A percentile compares a stretch with the other conserved stretches of the same genome.
These are phyloP conservation scores for Puccinia triticina DNA, from an alignment of 1,284 basidiomycete species.

Conservation along the genomic window DNA sequence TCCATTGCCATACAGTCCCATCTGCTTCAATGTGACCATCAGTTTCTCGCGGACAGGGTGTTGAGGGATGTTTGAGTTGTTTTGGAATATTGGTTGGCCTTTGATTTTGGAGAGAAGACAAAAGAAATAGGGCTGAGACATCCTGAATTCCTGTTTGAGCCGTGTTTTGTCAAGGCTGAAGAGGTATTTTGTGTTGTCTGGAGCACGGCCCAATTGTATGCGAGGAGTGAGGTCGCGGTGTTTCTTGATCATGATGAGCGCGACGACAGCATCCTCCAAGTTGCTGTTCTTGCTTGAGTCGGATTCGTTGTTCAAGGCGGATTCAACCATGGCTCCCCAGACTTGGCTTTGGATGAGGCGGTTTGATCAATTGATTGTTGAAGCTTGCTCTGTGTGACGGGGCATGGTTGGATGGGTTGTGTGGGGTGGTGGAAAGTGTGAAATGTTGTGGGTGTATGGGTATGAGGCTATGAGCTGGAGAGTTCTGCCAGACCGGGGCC, in stretches of 20 bases:
- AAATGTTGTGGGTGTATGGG: too few species aligned
- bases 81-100: not conserved
- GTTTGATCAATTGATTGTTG: not conserved
- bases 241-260: constrained; percentile 10
- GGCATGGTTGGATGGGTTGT: not conserved
- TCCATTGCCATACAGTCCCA: not conserved
- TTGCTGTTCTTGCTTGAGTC: not conserved
- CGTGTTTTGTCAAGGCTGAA: too few species aligned
- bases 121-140: not conserved
- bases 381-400: not conserved
- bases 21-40: not conserved
- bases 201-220: not conserved
- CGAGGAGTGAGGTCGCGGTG: not conserved
- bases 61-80: constrained; percentile 1
- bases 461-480: not conserved
- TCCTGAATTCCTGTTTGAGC: constrained; percentile 20
- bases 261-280: not conserved
- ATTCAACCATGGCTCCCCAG: not conserved
- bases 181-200: not conserved
- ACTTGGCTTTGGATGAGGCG: not conserved
- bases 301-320: not conserved
- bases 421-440: not conserved
- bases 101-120: not conserved
- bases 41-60: not conserved
- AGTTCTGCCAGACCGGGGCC: not conserved